Conservation (phyloP, 371 early-diverging fungal genomes). For the Massospora cicadina region DNA sequence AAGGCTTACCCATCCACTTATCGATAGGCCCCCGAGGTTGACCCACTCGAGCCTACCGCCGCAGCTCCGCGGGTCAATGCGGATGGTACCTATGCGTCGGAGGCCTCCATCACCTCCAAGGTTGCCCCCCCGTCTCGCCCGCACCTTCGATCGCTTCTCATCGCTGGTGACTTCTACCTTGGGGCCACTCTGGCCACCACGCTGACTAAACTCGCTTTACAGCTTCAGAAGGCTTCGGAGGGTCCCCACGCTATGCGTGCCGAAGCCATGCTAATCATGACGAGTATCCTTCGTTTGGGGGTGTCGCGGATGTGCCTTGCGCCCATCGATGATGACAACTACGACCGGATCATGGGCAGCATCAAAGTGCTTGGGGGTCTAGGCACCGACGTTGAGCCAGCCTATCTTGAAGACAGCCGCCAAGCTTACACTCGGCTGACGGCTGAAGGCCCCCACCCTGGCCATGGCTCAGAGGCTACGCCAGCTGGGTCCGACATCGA, state of each 20-base stretch:
- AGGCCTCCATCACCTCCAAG: constrained; percentile 52
- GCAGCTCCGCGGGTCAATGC: constrained; percentile 53
- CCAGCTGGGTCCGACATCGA: constrained; percentile 64
- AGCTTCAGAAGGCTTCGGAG: constrained; percentile 34
- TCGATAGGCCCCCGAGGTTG: constrained; percentile 26
- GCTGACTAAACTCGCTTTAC: constrained; percentile 73
- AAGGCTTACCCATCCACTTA: neutral
- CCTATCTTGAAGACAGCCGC: constrained; percentile 62
- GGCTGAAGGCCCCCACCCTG: constrained; percentile 23
- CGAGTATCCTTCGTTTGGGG: constrained; percentile 82
- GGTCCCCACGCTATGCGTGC: constrained; percentile 54
- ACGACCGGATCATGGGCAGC: constrained; percentile 79
- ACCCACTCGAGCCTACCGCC: constrained; percentile 22
- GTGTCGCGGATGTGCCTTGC: constrained; percentile 61
- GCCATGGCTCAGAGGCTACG: constrained; percentile 22
- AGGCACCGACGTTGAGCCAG: constrained; percentile 34
- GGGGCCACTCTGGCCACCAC: constrained; percentile 75
- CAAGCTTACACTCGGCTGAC: constrained; percentile 56
- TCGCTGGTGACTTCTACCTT: constrained; percentile 83
- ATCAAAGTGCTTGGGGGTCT: constrained; percentile 56
- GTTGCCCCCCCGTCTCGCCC: constrained; percentile 39
- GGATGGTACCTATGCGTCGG: constrained; percentile 95
- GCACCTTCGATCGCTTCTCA: constrained; percentile 56
- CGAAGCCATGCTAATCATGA: constrained; percentile 93
- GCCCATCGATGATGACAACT: constrained; percentile 91